Evolutionary conservation across 805 yeast species (phyloP).

Genomic region (Aciculoconidium aculeatum): DNA sequence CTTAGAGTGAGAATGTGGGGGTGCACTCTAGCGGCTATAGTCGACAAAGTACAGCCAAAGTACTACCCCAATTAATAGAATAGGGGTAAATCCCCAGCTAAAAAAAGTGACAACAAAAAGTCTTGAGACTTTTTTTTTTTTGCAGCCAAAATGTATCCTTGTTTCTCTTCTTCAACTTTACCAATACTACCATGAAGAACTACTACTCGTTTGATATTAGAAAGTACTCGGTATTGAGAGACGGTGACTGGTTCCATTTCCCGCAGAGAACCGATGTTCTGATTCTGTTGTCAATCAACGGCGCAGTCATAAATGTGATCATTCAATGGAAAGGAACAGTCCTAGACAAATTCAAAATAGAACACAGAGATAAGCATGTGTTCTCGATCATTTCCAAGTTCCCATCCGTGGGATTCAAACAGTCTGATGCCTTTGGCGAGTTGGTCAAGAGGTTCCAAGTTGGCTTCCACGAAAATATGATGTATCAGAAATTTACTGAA

Average conservation of each 20-base stretch:
- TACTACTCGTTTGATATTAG: slow-evolving; percentile 5
- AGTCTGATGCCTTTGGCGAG: slow-evolving; percentile 14
- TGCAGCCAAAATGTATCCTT: slow-evolving; percentile 4
- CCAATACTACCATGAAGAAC: slow-evolving; percentile 1
- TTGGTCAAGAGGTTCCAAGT: slow-evolving; percentile 24
- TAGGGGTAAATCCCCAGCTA: no score
- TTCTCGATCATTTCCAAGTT: slow-evolving; percentile 15
- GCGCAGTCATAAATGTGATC: slow-evolving; percentile 3
- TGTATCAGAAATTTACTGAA: no score
- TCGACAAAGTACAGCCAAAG: no score
- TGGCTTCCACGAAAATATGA: no score
- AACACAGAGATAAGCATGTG: slow-evolving; percentile 5
- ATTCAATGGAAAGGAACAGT: slow-evolving; percentile 18
- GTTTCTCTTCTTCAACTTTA: slow-evolving; percentile 1
- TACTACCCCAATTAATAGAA: no score
- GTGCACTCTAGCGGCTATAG: no score
- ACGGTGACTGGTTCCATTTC: slow-evolving; percentile 21
- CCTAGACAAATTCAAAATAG: slow-evolving; percentile 8
- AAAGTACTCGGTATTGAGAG: slow-evolving; percentile 5
- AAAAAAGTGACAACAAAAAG: no score
- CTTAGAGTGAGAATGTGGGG: no score
- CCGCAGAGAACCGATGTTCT: slow-evolving; percentile 25
- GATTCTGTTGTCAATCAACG: slow-evolving; percentile 9
- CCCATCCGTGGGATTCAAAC: slow-evolving; percentile 27
- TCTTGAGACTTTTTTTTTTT: no score